Evolutionary conservation across 2,329 filamentous ascomycete genomes (phyloP).

Genomic region (Colletotrichum incanum): DNA sequence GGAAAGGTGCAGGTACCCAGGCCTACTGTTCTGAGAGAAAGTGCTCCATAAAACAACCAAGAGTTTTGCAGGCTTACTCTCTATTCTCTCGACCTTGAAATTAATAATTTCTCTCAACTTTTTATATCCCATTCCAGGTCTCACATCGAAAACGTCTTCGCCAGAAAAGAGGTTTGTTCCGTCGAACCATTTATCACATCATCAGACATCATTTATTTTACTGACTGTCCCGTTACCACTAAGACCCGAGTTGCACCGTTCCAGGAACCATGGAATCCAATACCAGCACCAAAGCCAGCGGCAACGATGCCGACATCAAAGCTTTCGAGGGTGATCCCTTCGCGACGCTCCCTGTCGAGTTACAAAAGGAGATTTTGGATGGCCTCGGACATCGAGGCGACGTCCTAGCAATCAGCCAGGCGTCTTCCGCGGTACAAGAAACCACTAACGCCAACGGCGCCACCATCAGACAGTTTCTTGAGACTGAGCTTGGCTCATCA

Average conservation of each 20-base stretch:
- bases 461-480: background rate
- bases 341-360: background rate
- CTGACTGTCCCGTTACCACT: background rate
- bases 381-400: background rate
- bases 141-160: background rate
- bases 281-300: background rate
- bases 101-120: background rate
- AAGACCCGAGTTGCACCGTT: accelerated
- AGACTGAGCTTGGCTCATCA: background rate
- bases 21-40: background rate
- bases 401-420: background rate
- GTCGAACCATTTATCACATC: too few relatives aligned
- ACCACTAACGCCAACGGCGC: background rate
- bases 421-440: background rate
- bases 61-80: background rate
- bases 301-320: background rate
- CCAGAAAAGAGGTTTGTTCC: background rate
- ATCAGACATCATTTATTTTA: too few relatives aligned
- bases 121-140: background rate
- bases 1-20: background rate
- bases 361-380: background rate
- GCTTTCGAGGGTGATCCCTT: background rate
- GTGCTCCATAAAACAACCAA: too few relatives aligned
- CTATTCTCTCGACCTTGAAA: background rate
- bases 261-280: background rate